Percentiles rank a stretch among this genome's conserved stretches.
phyloP scores from a whole-genome alignment of 1,139 yeast genomes.

The Blastobotrys illinoisensis region DNA sequence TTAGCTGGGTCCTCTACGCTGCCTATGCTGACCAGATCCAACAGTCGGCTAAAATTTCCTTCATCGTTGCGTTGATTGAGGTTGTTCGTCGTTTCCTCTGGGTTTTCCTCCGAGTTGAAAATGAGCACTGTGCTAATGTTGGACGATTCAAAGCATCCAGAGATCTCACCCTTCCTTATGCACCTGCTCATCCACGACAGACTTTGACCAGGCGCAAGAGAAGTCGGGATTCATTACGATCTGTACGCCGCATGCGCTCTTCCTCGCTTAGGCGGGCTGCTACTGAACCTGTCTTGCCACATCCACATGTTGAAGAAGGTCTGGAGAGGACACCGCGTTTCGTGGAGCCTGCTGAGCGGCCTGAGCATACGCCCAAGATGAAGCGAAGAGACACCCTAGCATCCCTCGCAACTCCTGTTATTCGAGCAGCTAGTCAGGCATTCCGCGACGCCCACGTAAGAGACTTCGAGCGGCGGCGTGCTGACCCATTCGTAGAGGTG shows the following conservation, averaged over 20 bases:
- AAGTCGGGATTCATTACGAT: conserved; percentile 1
- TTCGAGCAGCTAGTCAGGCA: conserved; percentile 4
- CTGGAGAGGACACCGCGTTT: not conserved
- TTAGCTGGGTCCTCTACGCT: conserved; percentile 85
- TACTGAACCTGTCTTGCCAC: not conserved
- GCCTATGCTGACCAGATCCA: conserved; percentile 66
- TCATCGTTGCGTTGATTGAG: conserved; percentile 77
- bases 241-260: conserved; percentile 1
- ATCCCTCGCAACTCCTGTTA: conserved; percentile 12
- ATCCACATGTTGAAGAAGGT: not conserved
- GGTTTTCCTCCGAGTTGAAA: conserved; percentile 89
- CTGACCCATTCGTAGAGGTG: not conserved
- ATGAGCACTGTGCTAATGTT: conserved; percentile 91
- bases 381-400: conserved; percentile 12
- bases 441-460: conserved; percentile 5
- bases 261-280: not conserved
- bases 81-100: conserved; percentile 76
- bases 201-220: not conserved
- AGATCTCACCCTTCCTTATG: conserved; percentile 80
- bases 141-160: conserved; percentile 78
- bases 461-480: conserved; percentile 14
- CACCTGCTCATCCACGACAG: conserved; percentile 6
- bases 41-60: conserved; percentile 88
- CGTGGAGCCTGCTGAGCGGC: not conserved
- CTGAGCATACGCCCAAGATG: not conserved